Evolutionary conservation across 179 eudicot genomes (phyloP), one percentile per base, ranked within the genome.

Genomic region (Corrigiola litoralis): DNA sequence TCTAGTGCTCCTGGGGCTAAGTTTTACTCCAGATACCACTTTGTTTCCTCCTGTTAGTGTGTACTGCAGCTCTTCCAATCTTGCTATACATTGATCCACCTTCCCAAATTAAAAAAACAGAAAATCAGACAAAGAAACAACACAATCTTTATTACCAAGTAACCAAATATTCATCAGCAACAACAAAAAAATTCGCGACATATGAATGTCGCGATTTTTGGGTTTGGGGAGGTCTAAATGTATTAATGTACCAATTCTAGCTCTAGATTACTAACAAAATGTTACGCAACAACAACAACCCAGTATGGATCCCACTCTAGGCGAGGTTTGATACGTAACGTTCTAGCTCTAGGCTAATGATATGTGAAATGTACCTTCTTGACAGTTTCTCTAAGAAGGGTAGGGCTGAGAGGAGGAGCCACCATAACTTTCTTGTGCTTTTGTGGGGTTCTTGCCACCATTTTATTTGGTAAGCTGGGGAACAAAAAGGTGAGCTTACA

Each of bases 71-170:
- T 92, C 98, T 71, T 92, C 88, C 77, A 92, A 82, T 72, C 98
- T 68, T 41, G 78, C 90, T 90, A 87, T 81, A 80, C 96, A 92
- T 67, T 79, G 79, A 66, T 92, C 98, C 85, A 92, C 95, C 98
- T 87, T 61, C 64, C 38, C 46, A 63, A 49, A 18, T 21, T 2
- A n/a, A 54, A 36, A 44, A 48, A 17, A 24, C 23, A 31, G 3
- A 24, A 62, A 21, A 12, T 3, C 4, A 12, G 13, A 55, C 20
- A 60, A 51, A 20, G 5, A 46, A 64, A 24, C 10, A 34, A 29
- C 36, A 14, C 29, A 21, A 21, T 21, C 24, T 48, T 38, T 2
- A 1, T 38, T 38, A 11, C 13, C 9, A 8, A 16, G 9, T 4
- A 11, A 8, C 28, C 14, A 51, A 51, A 24, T 17, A 51, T 13